Base-by-base conservation (phyloP, 164 flowering plant species). In the Echeveria elegans region DNA sequence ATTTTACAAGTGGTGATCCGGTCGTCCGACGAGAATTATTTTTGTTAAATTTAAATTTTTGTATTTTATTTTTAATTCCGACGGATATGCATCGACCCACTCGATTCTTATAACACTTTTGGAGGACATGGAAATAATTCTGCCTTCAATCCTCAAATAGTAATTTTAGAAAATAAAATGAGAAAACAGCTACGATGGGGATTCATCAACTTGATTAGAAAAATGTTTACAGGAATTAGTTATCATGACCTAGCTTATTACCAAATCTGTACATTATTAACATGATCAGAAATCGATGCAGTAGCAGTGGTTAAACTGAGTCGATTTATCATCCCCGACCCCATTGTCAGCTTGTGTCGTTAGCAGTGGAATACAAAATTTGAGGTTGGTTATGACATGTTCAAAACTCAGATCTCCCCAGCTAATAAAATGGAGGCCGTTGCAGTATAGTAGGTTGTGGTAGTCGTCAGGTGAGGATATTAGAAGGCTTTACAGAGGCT, bases 401-500 rank as follows among this genome's bases (percentile, higher is more conserved):
- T 19, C 53, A 48, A 19, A 23, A 32, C 50, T 64, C 29, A 66
- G 53, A 67, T 67, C 75, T 67, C 73, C 75, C 74, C 76, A 66
- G 71, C 67, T 65, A 12, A 60, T 52, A 74, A 71, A 74, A 69
- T 47, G 45, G 74, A 21, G 72, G 74, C 66, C 71, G 69, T 19
- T 1, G 37, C 24, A 29, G 43, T 31, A 19, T 67, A 64, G 21
- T 60, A 67, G 73, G 36, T 40, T 32, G 70, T 76, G 73, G 72
- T 76, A 45, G 70, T 43, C n/a, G n/a, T n/a, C n/a, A n/a, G 47
- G 60, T 68, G 48, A 62, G 37, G 30, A 36, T 43, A 23, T 88
- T 82, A 93, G 69, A 88, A 93, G 68, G 98, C 98, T 86, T 84
- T 84, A 82, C 98, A 93, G 40, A 93, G 94, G 65, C 77, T 83